A percentile compares a stretch with the other conserved stretches of the same genome.
phyloP scores from a whole-genome alignment of 2,329 filamentous ascomycete species.

The Beauveria sp. region DNA sequence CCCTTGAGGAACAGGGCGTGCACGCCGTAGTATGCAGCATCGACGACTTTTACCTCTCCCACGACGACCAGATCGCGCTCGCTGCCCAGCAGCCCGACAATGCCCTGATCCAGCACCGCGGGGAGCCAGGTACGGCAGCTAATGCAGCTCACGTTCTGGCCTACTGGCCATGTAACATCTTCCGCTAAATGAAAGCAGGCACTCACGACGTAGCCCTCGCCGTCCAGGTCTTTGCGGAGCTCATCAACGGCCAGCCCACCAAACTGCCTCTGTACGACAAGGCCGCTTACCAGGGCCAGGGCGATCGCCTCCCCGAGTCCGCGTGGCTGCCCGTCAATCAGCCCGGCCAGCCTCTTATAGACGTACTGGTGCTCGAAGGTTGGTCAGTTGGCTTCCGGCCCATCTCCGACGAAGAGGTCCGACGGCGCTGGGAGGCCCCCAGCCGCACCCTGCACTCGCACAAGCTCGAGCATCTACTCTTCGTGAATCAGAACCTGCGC shows the following conservation, averaged over 20 bases:
- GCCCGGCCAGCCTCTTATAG: constrained; percentile 38
- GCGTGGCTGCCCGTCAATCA: constrained; percentile 55
- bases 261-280: constrained; percentile 76
- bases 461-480: constrained; percentile 39
- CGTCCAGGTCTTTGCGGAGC: constrained; percentile 49
- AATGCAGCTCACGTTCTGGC: not conserved
- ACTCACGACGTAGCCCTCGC: constrained; percentile 70
- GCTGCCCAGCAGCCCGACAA: constrained; percentile 61
- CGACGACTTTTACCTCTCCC: constrained; percentile 82
- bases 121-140: constrained; percentile 57
- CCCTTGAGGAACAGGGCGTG: constrained; percentile 48
- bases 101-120: constrained; percentile 69
- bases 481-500: constrained; percentile 40
- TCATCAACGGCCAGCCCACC: constrained; percentile 45
- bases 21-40: constrained; percentile 71
- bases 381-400: constrained; percentile 84
- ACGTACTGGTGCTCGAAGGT: constrained; percentile 76
- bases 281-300: constrained; percentile 64
- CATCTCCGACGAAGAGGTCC: constrained; percentile 42
- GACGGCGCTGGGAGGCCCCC: constrained; percentile 42
- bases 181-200: constrained; percentile 16
- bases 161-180: not conserved
- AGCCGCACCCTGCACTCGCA: constrained; percentile 42
- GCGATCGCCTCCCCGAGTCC: constrained; percentile 59
- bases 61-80: constrained; percentile 58